Percentiles rank a stretch among this genome's conserved stretches.
Evolutionary conservation across 352 stramenopile species (phyloP).

Genomic region (Phytophthora sp.): DNA sequence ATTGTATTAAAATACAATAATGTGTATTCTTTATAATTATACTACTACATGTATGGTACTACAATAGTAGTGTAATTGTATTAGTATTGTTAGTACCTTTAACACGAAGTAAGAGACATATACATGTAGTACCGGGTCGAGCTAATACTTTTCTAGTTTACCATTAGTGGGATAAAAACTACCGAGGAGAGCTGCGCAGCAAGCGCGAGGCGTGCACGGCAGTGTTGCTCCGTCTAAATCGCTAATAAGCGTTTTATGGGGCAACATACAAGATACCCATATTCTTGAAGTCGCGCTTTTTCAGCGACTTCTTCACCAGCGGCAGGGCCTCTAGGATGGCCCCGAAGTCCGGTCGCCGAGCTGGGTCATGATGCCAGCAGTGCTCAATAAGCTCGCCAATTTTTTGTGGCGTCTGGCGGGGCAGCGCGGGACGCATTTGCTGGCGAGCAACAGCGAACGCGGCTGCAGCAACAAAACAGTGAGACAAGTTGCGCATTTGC

Average conservation of each 20-base stretch:
- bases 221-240: slow-evolving; percentile 24
- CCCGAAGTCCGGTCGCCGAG: slow-evolving; percentile 74
- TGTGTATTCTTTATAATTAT: too few relatives aligned
- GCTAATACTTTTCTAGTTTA: slow-evolving; percentile 45
- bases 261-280: slow-evolving; percentile 64
- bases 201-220: slow-evolving; percentile 1
- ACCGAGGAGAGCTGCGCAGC: slow-evolving; percentile 14
- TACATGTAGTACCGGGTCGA: slow-evolving; percentile 20
- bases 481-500: neutral
- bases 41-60: too few relatives aligned
- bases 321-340: slow-evolving; percentile 79
- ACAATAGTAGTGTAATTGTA: too few relatives aligned
- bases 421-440: slow-evolving; percentile 84
- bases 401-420: slow-evolving; percentile 81
- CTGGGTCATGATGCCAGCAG: slow-evolving; percentile 86
- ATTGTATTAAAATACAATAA: too few relatives aligned
- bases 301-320: slow-evolving; percentile 79
- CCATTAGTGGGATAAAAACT: slow-evolving; percentile 32
- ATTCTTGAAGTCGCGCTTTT: slow-evolving; percentile 89
- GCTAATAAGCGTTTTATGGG: slow-evolving; percentile 18
- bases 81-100: too few relatives aligned
- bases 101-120: too few relatives aligned
- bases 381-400: slow-evolving; percentile 84
- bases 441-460: slow-evolving; percentile 87
- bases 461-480: slow-evolving; percentile 38